Evolutionary conservation across 495 filamentous ascomycete genomes (phyloP), one percentile per base, ranked within the genome.

Genomic region (Margaritispora aquatica): DNA sequence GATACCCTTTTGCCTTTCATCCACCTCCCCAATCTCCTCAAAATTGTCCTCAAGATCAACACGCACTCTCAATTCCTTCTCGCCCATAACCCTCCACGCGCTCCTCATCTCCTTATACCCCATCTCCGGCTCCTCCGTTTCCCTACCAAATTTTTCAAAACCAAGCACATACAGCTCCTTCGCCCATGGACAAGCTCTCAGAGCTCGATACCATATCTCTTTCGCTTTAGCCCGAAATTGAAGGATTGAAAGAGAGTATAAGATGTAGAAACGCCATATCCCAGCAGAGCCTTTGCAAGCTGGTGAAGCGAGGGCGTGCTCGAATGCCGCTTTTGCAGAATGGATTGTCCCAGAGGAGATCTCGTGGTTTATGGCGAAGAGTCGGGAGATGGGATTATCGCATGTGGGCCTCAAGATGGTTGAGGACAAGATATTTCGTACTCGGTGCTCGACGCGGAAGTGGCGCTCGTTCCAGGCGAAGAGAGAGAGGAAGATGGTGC

Each of bases 401-500:
- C 74, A 57, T 3, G 68, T 55, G 26, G 74, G 59, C 11, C 62
- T 63, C 4, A 82, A 68, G 19, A 82, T 70, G 17, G 74, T 67
- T 29, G 79, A 70, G 21, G 75, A 69, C 36, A 89, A 68, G 20
- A 86, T 74, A 5, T 76, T 75, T 21, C 88, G 81, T 41, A 94
- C 78, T 31, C 86, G 86, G 62, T 93, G 87, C 58, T 88, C 79
- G 58, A 96, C 80, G 31, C 80, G 82, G 20, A 88, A 76, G 4
- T 83, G 77, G 15, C 82, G 71, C 64, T 90, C 83, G 64, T 87
- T 84, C 84, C 84, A 91, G 10, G 80, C 75, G 68, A 85, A 86
- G 15, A 92, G 74, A 17, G 80, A 73, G 52, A 93, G 79, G 61
- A 96, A 87, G 34, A 91, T 79, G 1, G 86, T 89, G 74, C 96